These are phyloP conservation scores for Aureobasidium sp. DNA, from an alignment of 2,329 filamentous ascomycete genomes.

Conservation along the genomic window DNA sequence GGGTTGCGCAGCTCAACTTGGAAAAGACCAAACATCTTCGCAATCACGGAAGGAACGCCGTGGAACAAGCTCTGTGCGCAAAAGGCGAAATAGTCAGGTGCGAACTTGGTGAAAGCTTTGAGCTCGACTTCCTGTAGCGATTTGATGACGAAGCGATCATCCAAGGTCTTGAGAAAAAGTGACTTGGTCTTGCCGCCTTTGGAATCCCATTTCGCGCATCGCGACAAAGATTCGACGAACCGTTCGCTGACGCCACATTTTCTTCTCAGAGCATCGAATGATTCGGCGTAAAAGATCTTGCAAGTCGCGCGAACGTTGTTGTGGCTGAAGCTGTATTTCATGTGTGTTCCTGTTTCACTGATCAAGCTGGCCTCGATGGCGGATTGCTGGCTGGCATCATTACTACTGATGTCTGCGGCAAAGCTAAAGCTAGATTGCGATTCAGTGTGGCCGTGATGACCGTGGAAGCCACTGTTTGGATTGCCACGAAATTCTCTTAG, in stretches of 20 bases:
- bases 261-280: constrained; percentile 86
- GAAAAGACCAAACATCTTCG: constrained; percentile 98
- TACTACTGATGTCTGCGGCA: constrained; percentile 1
- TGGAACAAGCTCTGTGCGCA: constrained; percentile 96
- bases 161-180: constrained; percentile 90
- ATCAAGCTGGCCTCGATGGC: constrained; percentile 81
- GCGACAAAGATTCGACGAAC: constrained; percentile 88
- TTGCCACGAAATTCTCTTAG: constrained; percentile 50
- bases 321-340: constrained; percentile 93
- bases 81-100: constrained; percentile 93
- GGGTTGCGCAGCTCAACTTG: constrained; percentile 97
- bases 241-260: constrained; percentile 92
- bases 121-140: constrained; percentile 86
- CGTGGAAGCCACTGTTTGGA: constrained; percentile 16
- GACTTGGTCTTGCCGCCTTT: constrained; percentile 98
- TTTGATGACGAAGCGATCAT: constrained; percentile 90
- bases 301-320: constrained; percentile 92
- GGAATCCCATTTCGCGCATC: constrained; percentile 96
- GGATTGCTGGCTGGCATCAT: constrained; percentile 44
- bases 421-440: constrained; percentile 17
- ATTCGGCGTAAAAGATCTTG: constrained; percentile 97
- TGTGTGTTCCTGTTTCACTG: constrained; percentile 78
- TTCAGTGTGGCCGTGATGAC: constrained; percentile 19
- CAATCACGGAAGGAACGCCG: constrained; percentile 85
- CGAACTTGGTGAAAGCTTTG: constrained; percentile 87